phyloP scores from a whole-genome alignment of 2,329 filamentous ascomycete species.

The Exophiala calicioides region DNA sequence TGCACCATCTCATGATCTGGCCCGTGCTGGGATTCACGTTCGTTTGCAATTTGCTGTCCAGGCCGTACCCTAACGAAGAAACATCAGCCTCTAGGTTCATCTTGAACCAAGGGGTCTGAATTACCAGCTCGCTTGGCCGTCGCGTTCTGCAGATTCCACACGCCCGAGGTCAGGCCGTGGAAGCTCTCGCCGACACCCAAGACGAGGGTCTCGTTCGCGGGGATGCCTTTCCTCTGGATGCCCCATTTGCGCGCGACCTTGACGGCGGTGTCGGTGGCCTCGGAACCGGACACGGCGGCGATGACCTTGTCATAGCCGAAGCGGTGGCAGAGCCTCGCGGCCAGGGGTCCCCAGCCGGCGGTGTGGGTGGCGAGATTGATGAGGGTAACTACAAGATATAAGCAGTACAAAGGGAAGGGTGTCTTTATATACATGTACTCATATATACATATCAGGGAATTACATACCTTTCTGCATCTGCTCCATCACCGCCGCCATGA shows the following conservation, averaged over 20 bases:
- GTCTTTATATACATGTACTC: slow-evolving; percentile 65
- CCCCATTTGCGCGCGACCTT: slow-evolving; percentile 97
- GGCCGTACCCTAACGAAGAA: slow-evolving; percentile 3
- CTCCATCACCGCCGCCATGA: slow-evolving; percentile 7
- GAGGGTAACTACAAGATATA: slow-evolving; percentile 63
- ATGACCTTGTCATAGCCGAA: slow-evolving; percentile 97
- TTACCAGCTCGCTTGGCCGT: slow-evolving; percentile 46
- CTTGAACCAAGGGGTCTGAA: no score
- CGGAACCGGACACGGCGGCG: slow-evolving; percentile 96
- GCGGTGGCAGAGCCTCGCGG: slow-evolving; percentile 80
- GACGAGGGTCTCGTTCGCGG: slow-evolving; percentile 76
- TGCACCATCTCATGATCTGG: slow-evolving; percentile 80
- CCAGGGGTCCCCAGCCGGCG: slow-evolving; percentile 93
- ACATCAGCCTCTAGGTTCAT: no score
- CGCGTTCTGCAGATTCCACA: slow-evolving; percentile 61
- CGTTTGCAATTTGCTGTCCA: slow-evolving; percentile 16
- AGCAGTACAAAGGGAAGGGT: slow-evolving; percentile 88
- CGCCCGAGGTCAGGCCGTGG: slow-evolving; percentile 61
- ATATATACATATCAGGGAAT: neutral
- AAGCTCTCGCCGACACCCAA: slow-evolving; percentile 88
- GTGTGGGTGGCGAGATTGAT: slow-evolving; percentile 89
- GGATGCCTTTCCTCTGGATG: slow-evolving; percentile 91
- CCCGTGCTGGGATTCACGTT: slow-evolving; percentile 69
- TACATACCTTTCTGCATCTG: slow-evolving; percentile 3
- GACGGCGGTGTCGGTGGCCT: slow-evolving; percentile 91